Evolutionary conservation across 139 green algal species (phyloP), one percentile per base, ranked within the genome.

Genomic region (Tetraselmis striata): DNA sequence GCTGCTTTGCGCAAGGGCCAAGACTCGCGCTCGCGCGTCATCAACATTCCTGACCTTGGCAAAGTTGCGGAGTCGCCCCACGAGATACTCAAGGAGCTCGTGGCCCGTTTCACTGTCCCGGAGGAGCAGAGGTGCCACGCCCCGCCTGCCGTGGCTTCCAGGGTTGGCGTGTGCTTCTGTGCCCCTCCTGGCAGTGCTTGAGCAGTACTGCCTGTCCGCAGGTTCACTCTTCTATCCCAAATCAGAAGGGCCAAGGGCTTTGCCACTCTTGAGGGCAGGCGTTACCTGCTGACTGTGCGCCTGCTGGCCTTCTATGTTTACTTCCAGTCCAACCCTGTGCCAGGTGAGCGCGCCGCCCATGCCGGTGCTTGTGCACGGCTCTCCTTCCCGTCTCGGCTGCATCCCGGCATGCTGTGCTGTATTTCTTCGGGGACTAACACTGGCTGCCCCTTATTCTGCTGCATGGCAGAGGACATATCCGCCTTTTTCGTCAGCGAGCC

Each of bases 241-340:
- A 87, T 97, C 28, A 86, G 91, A 1, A 83, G 88, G 25, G 92
- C 91, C 0, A 80, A 81, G 1, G 81, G 76, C 24, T 95, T 95
- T 84, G 82, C 78, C 1, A 87, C 22, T 2, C 83, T 96, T 45
- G 85, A 88, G 77, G 88, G 88, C 0, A 86, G 95, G 11, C 86
- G 87, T 0, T 29, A 86, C 2, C 82, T 91, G 45, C 84, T 95
- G 11, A 58, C 79, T n/a, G 58, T 91, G 27, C 93, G 95, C 31
- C 90, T 98, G 28, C 82, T 97, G 81, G 92, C 95, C 25, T 93
- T 96, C 76, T 91, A 91, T 31, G 86, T 95, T 1, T 83, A 95
- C 23, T 85, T 97, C 28, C 92, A 95, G 86, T 94, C 84, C 77
- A 91, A 82, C 80, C 87, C 90, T 76, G 80, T 81, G 78, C n/a